Percentiles rank a stretch among this genome's conserved stretches.
phyloP scores from a whole-genome alignment of 108 stramenopile genomes.

The Cylindrotheca closterium region DNA sequence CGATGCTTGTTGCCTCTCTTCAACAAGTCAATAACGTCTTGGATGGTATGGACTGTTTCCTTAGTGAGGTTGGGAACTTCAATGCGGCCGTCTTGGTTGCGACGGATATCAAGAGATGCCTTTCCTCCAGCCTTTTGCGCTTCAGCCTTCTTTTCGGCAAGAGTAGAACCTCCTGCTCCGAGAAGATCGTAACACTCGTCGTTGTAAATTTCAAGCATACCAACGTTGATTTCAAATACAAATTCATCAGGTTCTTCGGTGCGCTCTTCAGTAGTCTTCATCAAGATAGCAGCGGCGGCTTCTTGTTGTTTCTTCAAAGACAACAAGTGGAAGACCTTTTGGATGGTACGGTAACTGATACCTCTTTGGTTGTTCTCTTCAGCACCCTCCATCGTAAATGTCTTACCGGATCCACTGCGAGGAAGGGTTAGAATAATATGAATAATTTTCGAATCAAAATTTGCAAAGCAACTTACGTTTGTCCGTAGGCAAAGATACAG shows the following conservation, averaged over 20 bases:
- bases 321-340: conserved; percentile 84
- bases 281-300: conserved; percentile 30
- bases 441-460: background rate
- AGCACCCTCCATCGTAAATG: conserved; percentile 88
- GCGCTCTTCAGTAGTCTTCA: conserved; percentile 30
- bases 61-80: conserved; percentile 94
- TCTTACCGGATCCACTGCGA: conserved; percentile 79
- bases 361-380: conserved; percentile 71
- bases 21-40: conserved; percentile 82
- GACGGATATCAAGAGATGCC: conserved; percentile 73
- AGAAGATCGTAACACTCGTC: conserved; percentile 89
- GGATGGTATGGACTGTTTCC: conserved; percentile 73
- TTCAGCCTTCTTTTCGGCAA: conserved; percentile 54
- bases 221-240: conserved; percentile 40
- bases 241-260: conserved; percentile 41
- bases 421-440: background rate
- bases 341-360: conserved; percentile 85
- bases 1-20: conserved; percentile 90
- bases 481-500: conserved; percentile 99
- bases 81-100: conserved; percentile 72
- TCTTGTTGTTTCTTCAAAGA: conserved; percentile 70
- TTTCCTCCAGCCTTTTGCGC: conserved; percentile 56
- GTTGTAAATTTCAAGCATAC: conserved; percentile 87
- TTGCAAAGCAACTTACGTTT: conserved; percentile 54
- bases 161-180: conserved; percentile 37